Evolutionary conservation across 768 basidiomycete genomes (phyloP).

Genomic region (Tricholoma furcatifolium): DNA sequence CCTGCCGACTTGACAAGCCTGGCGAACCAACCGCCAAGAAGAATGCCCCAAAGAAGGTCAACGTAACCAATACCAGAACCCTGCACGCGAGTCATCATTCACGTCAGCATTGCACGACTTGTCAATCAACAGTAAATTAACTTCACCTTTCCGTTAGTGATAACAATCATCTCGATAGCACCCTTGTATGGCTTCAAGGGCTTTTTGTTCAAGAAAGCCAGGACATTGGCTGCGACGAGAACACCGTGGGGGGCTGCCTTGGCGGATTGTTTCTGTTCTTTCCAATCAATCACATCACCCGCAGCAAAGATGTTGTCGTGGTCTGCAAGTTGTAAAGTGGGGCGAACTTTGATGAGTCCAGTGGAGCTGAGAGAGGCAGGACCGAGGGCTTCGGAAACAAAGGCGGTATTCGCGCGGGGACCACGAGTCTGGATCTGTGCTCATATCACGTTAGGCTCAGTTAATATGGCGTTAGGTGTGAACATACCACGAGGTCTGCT

Average conservation of each 20-base stretch:
- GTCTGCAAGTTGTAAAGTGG: conserved; percentile 54
- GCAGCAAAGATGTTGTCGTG: conserved; percentile 61
- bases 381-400: conserved; percentile 42
- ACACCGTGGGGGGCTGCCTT: conserved; percentile 47
- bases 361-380: conserved; percentile 32
- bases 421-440: conserved; percentile 42
- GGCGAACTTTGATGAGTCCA: conserved; percentile 49
- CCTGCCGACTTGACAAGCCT: conserved; percentile 37
- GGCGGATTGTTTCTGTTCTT: conserved; percentile 58
- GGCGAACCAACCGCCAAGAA: conserved; percentile 45
- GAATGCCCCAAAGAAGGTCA: conserved; percentile 45
- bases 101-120: conserved; percentile 2
- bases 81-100: conserved; percentile 22
- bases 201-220: conserved; percentile 37
- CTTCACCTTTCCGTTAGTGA: conserved; percentile 58
- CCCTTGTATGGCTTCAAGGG: conserved; percentile 44
- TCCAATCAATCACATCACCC: conserved; percentile 66
- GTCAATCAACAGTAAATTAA: background rate
- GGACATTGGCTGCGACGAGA: conserved; percentile 49
- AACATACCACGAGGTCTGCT: conserved; percentile 60
- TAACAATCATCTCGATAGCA: conserved; percentile 50
- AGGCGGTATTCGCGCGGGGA: conserved; percentile 49
- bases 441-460: background rate
- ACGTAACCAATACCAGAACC: conserved; percentile 41
- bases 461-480: background rate